Base-by-base conservation (phyloP, 352 stramenopile genomes). In the Phytophthora meadii region DNA sequence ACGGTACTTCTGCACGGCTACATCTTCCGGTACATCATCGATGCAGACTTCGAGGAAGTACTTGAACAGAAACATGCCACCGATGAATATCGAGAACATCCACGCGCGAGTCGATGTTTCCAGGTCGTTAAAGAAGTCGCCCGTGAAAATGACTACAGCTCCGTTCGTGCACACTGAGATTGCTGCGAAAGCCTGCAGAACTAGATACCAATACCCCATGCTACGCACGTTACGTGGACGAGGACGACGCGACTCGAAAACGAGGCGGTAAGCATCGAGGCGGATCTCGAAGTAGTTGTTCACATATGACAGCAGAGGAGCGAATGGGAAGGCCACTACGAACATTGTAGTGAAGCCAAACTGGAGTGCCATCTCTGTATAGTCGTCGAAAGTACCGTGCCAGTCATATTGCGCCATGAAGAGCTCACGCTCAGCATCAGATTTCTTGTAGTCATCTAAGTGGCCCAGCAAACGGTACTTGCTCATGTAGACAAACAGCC, bases 271-370 rank as follows among this genome's bases (percentile, higher is more conserved):
- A 0, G 88, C 90, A 47, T 98, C 90, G 17, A 96, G 76, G 51
- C 94, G 88, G 61, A 97, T 95, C 71, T 98, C 94, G 55, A 98
- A 87, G 60, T 94, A 89, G 71, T 98, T 97, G 59, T 97, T 97
- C 49, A 97, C 63, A 60, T 96, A 94, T 48, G 93, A 95, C 19
- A 98, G 82, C 46, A 98, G 54, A 42, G 93, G 88, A 39, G 94
- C 94, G 59, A 98, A 84, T 3, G 95, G 95, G 72, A 98, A 98
- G 27, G 94, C 93, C 14, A 92, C 88, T 1, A 96, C 93, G 87
- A 96, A 96, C 78, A 96, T 92, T 15, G 77, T 93, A 30, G 86
- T 94, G 66, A 94, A 96, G 41, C 88, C 88, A 32, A 95, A 96
- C 72, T 95, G 85, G 54, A 96, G 79, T 4, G 90, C 84, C 82